Conservation (phyloP, 345 rosid species). For the Eucalyptus guilfoylei region DNA sequence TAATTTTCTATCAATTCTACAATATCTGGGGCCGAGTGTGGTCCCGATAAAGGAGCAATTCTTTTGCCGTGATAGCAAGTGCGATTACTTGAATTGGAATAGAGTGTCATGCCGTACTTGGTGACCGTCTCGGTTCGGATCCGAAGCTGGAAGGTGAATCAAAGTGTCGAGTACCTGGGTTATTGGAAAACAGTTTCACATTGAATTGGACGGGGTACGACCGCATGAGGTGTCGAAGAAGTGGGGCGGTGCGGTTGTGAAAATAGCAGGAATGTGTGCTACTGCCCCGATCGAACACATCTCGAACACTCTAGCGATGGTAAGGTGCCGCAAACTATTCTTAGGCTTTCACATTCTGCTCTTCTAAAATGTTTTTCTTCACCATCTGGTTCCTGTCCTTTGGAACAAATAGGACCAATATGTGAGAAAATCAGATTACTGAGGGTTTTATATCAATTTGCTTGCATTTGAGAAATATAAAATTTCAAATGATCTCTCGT, state of each 20-base stretch:
- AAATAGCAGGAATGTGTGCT: neutral
- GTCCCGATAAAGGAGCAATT: neutral
- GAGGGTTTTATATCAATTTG: neutral
- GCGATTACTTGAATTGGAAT: neutral
- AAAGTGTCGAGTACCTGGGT: neutral
- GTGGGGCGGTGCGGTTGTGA: constrained; percentile 14
- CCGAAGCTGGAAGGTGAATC: neutral
- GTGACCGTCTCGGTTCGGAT: neutral
- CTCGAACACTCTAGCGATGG: constrained; percentile 1
- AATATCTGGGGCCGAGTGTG: neutral
- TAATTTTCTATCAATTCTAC: neutral
- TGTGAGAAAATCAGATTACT: fast-evolving
- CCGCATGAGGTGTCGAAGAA: neutral
- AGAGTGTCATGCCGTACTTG: neutral
- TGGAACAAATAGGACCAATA: neutral
- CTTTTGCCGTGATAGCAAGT: constrained; percentile 1
- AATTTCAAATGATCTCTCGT: neutral
- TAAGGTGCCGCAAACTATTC: neutral
- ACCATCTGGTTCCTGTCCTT: neutral
- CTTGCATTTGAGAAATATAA: neutral
- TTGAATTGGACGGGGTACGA: constrained; percentile 1
- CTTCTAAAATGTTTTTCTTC: neutral
- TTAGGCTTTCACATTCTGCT: neutral
- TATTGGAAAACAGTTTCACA: constrained; percentile 1
- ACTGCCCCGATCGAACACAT: constrained; percentile 1